A percentile compares a stretch with the other conserved stretches of the same genome.
These are phyloP conservation scores for Linaria vulgaris DNA, from an alignment of 257 asterid genomes.

Conservation along the genomic window DNA sequence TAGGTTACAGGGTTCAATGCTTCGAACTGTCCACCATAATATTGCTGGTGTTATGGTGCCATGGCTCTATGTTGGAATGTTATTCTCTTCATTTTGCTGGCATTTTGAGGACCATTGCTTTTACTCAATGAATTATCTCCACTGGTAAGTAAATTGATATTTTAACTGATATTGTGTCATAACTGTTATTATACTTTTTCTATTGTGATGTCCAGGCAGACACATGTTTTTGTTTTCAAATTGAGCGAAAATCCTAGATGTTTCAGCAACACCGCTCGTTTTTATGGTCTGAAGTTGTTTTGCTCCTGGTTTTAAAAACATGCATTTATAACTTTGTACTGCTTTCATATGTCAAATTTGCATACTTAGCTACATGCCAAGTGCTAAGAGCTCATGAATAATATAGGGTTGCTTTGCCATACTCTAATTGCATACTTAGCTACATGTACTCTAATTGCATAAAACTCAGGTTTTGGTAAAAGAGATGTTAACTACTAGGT, in stretches of 20 bases:
- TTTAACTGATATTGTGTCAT: conserved; percentile 17
- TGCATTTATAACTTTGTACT: conserved; percentile 16
- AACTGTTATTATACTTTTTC: conserved; percentile 4
- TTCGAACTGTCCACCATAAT: conserved; percentile 78
- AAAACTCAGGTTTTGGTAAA: background rate
- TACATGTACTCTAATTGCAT: conserved; percentile 3
- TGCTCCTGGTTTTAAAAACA: conserved; percentile 1
- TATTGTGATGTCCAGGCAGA: conserved; percentile 10
- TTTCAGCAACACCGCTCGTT: background rate
- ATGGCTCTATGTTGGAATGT: conserved; percentile 93
- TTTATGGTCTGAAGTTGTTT: conserved; percentile 17
- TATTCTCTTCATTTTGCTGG: conserved; percentile 96
- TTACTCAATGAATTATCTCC: conserved; percentile 95
- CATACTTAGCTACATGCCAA: too few species aligned
- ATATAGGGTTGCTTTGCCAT: background rate
- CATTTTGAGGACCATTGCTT: conserved; percentile 98
- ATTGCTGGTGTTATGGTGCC: conserved; percentile 99
- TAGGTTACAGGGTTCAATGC: conserved; percentile 86
- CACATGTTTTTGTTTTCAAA: background rate
- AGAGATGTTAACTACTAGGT: background rate
- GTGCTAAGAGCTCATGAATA: background rate
- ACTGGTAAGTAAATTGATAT: conserved; percentile 61
- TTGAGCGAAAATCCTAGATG: background rate
- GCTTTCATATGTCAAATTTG: background rate
- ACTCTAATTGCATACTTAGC: too few species aligned